Percentiles rank a stretch among this genome's conserved stretches.
Evolutionary conservation across 108 stramenopile species (phyloP).

Genomic region (Chaetoceros muelleri): DNA sequence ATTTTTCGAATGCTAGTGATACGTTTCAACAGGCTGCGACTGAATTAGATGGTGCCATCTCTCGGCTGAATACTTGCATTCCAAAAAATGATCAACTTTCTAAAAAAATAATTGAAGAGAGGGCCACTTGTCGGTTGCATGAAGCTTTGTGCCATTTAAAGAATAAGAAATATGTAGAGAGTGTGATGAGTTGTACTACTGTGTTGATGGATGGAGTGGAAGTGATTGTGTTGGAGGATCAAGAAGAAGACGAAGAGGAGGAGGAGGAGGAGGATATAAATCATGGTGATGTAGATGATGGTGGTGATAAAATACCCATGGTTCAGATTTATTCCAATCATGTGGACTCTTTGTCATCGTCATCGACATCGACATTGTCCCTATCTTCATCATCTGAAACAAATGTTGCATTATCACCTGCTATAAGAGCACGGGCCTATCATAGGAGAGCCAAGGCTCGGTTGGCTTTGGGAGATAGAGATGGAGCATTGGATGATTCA

Average conservation of each 20-base stretch:
- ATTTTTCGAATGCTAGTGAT: conserved; percentile 31
- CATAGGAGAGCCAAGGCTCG: conserved; percentile 72
- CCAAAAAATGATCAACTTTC: too few species aligned
- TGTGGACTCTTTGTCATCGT: background rate
- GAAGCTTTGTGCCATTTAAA: conserved; percentile 78
- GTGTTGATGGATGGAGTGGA: conserved; percentile 13
- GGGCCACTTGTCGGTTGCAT: conserved; percentile 70
- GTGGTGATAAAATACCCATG: background rate
- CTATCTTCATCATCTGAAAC: background rate
- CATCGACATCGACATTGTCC: conserved; percentile 3
- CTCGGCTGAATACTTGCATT: conserved; percentile 4
- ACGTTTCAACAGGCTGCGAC: conserved; percentile 44
- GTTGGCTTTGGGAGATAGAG: conserved; percentile 41
- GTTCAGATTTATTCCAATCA: background rate
- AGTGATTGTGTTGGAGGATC: conserved; percentile 9
- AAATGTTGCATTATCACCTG: conserved; percentile 8
- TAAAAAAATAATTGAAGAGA: conserved; percentile 28
- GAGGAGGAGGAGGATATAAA: conserved; percentile 5
- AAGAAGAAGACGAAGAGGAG: background rate
- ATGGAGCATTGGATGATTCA: conserved; percentile 66
- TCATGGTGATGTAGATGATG: background rate
- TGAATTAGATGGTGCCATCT: conserved; percentile 14
- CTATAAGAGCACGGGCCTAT: conserved; percentile 63
- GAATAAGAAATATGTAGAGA: conserved; percentile 29
- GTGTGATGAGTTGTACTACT: conserved; percentile 50